Conservation (phyloP, 2,329 filamentous ascomycete genomes). For the Colletotrichum sp. region DNA sequence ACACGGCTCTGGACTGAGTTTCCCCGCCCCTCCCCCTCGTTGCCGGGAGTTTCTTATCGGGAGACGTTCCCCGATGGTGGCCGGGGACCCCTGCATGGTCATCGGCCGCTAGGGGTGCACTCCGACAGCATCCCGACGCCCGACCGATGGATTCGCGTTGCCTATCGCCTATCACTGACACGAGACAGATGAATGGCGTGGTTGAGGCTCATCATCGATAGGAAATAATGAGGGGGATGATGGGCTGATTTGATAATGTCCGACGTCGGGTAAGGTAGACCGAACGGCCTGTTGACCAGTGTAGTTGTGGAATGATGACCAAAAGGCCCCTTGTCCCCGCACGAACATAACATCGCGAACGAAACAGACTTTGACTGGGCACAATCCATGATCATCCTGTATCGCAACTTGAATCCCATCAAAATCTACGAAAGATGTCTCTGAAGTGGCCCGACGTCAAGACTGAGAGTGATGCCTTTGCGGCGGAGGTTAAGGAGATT, state of each 20-base stretch:
- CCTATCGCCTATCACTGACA: not conserved
- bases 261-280: not conserved
- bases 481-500: not conserved
- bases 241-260: no score
- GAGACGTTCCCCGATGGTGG: not conserved
- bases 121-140: not conserved
- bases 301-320: not conserved
- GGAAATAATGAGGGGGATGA: not conserved
- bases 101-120: not conserved
- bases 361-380: not conserved
- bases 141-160: not conserved
- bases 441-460: not conserved
- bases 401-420: not conserved
- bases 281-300: not conserved
- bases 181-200: not conserved
- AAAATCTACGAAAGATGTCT: not conserved
- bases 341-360: not conserved
- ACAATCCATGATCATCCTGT: no score
- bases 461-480: not conserved
- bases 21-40: not conserved
- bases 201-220: not conserved
- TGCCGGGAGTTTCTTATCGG: not conserved
- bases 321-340: not conserved
- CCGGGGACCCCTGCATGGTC: not conserved
- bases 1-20: not conserved